Conservation (phyloP, 768 basidiomycete species). For the Collybiopsis confluens region DNA sequence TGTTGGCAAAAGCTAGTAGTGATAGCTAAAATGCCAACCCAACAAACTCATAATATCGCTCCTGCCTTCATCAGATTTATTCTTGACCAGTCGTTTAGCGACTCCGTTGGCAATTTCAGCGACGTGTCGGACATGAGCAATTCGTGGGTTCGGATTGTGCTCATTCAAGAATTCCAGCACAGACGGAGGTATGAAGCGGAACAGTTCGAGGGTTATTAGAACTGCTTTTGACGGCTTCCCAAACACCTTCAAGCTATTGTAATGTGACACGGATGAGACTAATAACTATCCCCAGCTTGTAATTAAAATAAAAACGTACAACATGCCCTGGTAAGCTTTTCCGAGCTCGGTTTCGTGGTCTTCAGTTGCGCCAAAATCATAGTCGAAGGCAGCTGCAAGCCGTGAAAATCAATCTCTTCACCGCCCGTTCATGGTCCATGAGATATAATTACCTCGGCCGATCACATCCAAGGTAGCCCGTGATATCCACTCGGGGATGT, state of each 20-base stretch:
- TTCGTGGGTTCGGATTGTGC: not conserved
- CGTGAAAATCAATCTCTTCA: too few species aligned
- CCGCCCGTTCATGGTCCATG: too few species aligned
- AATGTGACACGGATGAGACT: not conserved
- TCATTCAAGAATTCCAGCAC: slow-evolving; percentile 16
- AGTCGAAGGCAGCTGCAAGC: slow-evolving; percentile 29
- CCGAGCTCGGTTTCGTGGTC: slow-evolving; percentile 31
- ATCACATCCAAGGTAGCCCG: slow-evolving; percentile 34
- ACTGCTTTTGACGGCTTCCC: slow-evolving; percentile 5
- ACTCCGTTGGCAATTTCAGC: slow-evolving; percentile 2
- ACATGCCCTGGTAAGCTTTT: slow-evolving; percentile 29
- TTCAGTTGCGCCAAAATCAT: slow-evolving; percentile 38
- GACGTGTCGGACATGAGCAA: not conserved
- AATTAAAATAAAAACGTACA: slow-evolving; percentile 19
- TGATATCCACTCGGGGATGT: slow-evolving; percentile 24
- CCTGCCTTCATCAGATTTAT: not conserved
- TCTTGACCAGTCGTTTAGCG: slow-evolving; percentile 1
- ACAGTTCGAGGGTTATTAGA: not conserved
- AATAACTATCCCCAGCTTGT: too few species aligned
- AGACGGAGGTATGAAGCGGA: slow-evolving; percentile 13
- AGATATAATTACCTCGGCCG: slow-evolving; percentile 26
- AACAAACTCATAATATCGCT: slow-evolving; percentile 32
- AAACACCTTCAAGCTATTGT: slow-evolving; percentile 20
- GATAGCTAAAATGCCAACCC: slow-evolving; percentile 16
- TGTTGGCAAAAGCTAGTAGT: too few species aligned